Conservation (phyloP, 1,284 basidiomycete genomes). For the Sanguinoderma infundibulare region DNA sequence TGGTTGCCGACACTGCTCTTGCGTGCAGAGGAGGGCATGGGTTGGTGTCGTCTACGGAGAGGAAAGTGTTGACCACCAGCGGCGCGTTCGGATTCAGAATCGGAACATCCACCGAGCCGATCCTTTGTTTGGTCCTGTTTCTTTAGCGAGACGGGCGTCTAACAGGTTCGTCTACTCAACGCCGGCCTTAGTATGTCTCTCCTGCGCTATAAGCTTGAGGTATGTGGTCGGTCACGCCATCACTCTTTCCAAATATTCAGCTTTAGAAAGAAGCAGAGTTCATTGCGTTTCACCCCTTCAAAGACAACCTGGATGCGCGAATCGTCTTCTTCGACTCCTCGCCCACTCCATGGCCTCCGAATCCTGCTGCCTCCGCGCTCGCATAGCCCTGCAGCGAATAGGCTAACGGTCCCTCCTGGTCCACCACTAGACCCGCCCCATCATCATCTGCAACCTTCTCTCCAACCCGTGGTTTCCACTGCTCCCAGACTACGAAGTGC, state of each 20-base stretch:
- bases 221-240: no score
- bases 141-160: not conserved
- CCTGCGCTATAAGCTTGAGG: not conserved
- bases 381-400: constrained; percentile 3
- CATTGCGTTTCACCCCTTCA: not conserved
- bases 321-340: not conserved
- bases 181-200: not conserved
- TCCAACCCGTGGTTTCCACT: constrained; percentile 6
- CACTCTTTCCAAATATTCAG: not conserved
- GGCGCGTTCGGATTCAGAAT: not conserved
- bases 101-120: no score
- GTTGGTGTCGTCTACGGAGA: constrained; percentile 6
- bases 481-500: constrained; percentile 7
- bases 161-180: not conserved
- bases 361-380: not conserved
- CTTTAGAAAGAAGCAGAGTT: not conserved
- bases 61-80: not conserved
- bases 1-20: constrained; percentile 39
- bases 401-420: not conserved
- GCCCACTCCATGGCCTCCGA: not conserved
- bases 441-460: not conserved
- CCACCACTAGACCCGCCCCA: not conserved
- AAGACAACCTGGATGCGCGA: not conserved
- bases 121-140: constrained; percentile 19
- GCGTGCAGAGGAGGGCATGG: constrained; percentile 40